A percentile compares a stretch with the other conserved stretches of the same genome.
Conservation (phyloP, 1,139 yeast genomes). For the Geotrichum aggregatum region DNA sequence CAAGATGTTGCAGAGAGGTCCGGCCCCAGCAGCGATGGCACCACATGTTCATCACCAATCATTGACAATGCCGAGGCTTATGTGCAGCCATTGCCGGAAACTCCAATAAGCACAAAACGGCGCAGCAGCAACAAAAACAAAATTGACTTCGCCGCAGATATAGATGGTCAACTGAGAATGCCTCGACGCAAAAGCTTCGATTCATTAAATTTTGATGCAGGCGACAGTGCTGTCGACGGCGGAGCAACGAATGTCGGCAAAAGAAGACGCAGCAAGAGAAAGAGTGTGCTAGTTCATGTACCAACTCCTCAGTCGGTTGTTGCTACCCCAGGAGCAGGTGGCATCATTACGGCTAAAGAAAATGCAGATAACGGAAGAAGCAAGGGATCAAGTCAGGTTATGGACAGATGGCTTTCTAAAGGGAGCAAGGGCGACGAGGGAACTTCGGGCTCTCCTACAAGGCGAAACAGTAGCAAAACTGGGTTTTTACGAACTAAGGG, state of each 20-base stretch:
- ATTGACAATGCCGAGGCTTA: background rate
- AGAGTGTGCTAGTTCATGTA: conserved; percentile 3
- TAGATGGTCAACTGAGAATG: conserved; percentile 5
- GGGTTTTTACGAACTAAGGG: background rate
- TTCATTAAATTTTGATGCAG: background rate
- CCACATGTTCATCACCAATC: background rate
- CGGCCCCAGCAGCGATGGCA: background rate
- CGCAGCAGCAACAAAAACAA: conserved; percentile 1
- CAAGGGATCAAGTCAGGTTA: background rate
- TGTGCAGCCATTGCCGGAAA: background rate
- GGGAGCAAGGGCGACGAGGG: background rate
- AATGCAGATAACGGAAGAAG: background rate
- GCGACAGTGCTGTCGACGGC: background rate
- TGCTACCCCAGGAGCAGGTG: background rate
- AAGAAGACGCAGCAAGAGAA: background rate
- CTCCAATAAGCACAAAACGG: background rate
- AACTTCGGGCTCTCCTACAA: background rate
- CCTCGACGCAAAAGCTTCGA: background rate
- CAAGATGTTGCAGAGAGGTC: background rate
- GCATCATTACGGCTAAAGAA: background rate
- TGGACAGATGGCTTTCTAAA: too few relatives aligned
- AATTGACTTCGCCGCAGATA: conserved; percentile 9
- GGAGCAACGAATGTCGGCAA: background rate
- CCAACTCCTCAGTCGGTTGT: conserved; percentile 7
- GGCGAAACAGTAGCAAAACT: background rate